A percentile compares a stretch with the other conserved stretches of the same genome.
Evolutionary conservation across 345 rosid species (phyloP).

Genomic region (Heritiera littoralis): DNA sequence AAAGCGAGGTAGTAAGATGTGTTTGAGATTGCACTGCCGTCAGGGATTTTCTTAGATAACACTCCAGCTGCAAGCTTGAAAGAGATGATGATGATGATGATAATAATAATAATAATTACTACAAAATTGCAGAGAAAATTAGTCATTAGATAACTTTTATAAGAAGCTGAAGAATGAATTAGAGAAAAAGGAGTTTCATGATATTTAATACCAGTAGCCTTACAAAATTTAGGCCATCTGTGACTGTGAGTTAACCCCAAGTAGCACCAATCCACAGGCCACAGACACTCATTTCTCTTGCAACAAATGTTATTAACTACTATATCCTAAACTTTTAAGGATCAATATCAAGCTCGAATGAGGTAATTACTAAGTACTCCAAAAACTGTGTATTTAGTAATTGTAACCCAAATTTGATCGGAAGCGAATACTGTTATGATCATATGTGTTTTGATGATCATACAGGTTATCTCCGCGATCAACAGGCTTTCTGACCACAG

Average conservation of each 20-base stretch:
- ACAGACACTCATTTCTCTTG: conserved; percentile 21
- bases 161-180: not conserved
- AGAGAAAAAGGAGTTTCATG: conserved; percentile 19
- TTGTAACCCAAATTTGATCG: conserved; percentile 49
- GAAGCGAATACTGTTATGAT: conserved; percentile 42
- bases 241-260: not conserved
- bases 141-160: not conserved
- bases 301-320: conserved; percentile 16
- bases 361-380: conserved; percentile 18
- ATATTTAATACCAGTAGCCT: conserved; percentile 22
- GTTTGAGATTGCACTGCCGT: too few species aligned
- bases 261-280: conserved; percentile 5
- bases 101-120: too few species aligned
- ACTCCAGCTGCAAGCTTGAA: not conserved
- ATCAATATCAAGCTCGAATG: conserved; percentile 17
- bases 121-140: not conserved
- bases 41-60: not conserved
- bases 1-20: too few species aligned
- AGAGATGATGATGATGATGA: not conserved
- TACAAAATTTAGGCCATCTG: conserved; percentile 20
- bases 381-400: conserved; percentile 38
- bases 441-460: conserved; percentile 33
- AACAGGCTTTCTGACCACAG: conserved; percentile 55
- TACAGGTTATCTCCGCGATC: conserved; percentile 48
- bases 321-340: conserved; percentile 23